These are phyloP conservation scores for Agrocybe praecox DNA, from an alignment of 768 basidiomycete species.

Conservation along the genomic window DNA sequence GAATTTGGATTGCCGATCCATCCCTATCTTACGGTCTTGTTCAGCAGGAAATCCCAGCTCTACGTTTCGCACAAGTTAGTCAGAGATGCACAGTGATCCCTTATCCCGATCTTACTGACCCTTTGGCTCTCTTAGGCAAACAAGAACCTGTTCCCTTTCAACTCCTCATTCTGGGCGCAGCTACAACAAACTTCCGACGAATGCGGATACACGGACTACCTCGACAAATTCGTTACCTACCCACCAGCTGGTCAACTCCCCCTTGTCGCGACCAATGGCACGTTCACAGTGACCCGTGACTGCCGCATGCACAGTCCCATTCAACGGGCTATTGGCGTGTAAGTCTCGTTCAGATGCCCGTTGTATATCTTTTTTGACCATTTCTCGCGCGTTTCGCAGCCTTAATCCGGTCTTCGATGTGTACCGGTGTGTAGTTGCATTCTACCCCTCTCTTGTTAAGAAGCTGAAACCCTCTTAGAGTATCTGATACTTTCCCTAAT, in stretches of 20 bases:
- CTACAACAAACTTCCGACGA: constrained; percentile 52
- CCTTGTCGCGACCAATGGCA: constrained; percentile 48
- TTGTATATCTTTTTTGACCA: background rate
- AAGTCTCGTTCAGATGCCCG: constrained; percentile 16
- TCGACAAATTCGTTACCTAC: constrained; percentile 62
- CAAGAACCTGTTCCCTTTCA: constrained; percentile 61
- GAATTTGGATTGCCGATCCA: constrained; percentile 64
- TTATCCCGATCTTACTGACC: background rate
- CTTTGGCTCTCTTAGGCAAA: constrained; percentile 39
- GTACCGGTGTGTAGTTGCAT: constrained; percentile 39
- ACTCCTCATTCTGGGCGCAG: constrained; percentile 51
- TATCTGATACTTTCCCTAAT: constrained; percentile 56
- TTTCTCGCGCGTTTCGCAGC: constrained; percentile 23
- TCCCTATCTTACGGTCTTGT: constrained; percentile 51
- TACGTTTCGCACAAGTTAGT: constrained; percentile 52
- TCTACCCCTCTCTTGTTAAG: background rate
- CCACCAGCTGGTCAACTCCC: constrained; percentile 66
- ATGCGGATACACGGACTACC: constrained; percentile 65
- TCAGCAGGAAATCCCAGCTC: constrained; percentile 66
- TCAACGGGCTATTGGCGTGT: constrained; percentile 51
- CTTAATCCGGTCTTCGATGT: constrained; percentile 60
- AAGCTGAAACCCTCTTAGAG: constrained; percentile 22
- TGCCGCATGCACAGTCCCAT: constrained; percentile 53
- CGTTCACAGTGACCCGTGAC: constrained; percentile 35
- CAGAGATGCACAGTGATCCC: background rate